phyloP scores from a whole-genome alignment of 2,329 filamentous ascomycete species.

The Xylariaceae sp. region DNA sequence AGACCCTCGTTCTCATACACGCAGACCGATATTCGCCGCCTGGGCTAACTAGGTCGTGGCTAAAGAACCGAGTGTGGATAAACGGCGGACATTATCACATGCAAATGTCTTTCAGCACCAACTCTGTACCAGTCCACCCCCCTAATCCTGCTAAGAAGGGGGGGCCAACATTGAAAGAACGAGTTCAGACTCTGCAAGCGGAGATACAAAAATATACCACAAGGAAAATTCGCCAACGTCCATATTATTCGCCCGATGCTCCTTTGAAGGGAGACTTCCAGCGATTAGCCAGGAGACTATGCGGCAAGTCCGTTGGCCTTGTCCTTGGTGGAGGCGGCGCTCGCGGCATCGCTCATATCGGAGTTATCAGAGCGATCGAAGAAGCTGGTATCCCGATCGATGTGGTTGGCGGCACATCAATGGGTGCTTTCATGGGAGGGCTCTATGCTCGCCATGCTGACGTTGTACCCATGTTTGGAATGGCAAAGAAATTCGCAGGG shows the following conservation, averaged over 20 bases:
- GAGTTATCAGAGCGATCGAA: constrained; percentile 90
- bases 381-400: constrained; percentile 96
- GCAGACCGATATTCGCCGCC: constrained; percentile 81
- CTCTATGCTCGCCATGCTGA: constrained; percentile 95
- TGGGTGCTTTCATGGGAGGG: constrained; percentile 91
- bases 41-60: constrained; percentile 82
- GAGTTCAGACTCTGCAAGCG: constrained; percentile 90
- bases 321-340: constrained; percentile 93
- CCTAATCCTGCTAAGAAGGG: constrained; percentile 63
- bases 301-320: constrained; percentile 89
- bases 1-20: constrained; percentile 86
- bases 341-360: constrained; percentile 85
- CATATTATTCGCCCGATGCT: constrained; percentile 85
- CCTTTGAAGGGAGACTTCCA: constrained; percentile 97
- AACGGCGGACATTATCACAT: constrained; percentile 97
- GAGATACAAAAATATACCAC: constrained; percentile 99
- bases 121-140: constrained; percentile 70
- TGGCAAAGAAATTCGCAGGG: constrained; percentile 94
- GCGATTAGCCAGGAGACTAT: constrained; percentile 80
- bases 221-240: constrained; percentile 80
- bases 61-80: constrained; percentile 93
- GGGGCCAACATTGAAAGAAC: constrained; percentile 81
- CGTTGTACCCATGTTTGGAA: constrained; percentile 92
- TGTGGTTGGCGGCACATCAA: constrained; percentile 91
- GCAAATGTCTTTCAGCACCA: constrained; percentile 84